Base-by-base conservation (phyloP, 805 yeast species). In the Vanderwaltozyma verrucispora region DNA sequence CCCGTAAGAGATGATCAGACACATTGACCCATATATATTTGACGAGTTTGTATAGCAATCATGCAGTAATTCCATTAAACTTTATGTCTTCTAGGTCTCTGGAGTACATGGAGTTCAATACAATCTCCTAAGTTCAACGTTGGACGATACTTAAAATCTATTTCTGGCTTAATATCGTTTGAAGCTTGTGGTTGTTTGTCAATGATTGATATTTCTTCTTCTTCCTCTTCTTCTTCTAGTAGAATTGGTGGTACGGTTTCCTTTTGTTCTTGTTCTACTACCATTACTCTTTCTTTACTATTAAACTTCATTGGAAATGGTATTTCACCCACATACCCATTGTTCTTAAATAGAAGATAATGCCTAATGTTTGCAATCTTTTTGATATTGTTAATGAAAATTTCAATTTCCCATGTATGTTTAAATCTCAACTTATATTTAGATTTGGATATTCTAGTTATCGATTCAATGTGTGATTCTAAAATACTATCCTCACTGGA, bases 391-490 rank as follows among this genome's bases (percentile, higher is more conserved):
- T 45, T 50, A 20, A 59, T 44, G 35, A 49, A 49, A 11, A 59
- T 53, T 24, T 56, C 56, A 8, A 57, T 34, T 30, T 50, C 55
- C 63, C 63, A 59, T 28, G 53, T 47, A 1, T 46, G 37, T 28
- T 48, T 45, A 39, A 47, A 59, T 36, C 42, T 49, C 18, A 57
- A 32, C 28, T 48, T 51, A 36, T 51, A 55, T 33, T 47, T 51
- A 25, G 42, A 43, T 28, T 52, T 55, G 5, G 50, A 43, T 8
- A 50, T 24, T 36, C 59, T 47, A 10, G 55, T 50, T n/a, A 57
- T 42, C 4, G 52, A 43, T 7, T 40, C 36, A 8, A 56, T 40
- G 33, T 46, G 48, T 4, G 51, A 45, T 12, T 40, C 28, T 9
- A 44, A 10, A 3, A 33, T 26, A n/a, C 23, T 16, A 8, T 20